These are phyloP conservation scores for Ganoderma meredithae DNA, from an alignment of 1,284 basidiomycete species.

Conservation along the genomic window DNA sequence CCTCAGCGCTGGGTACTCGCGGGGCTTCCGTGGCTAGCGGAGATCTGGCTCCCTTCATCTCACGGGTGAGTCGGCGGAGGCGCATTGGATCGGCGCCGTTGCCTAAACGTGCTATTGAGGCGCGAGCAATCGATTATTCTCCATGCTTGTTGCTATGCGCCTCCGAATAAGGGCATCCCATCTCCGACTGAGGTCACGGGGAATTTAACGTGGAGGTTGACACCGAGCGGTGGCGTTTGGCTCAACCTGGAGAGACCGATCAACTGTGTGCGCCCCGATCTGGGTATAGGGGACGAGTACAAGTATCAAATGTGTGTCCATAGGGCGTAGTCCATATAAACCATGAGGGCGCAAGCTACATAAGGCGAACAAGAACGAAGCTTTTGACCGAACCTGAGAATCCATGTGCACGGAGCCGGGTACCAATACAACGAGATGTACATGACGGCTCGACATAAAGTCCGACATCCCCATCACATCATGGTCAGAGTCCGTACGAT, in stretches of 20 bases:
- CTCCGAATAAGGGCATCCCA: background rate
- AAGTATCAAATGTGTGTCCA: background rate
- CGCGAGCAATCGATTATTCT: background rate
- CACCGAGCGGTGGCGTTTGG: background rate
- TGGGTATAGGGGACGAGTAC: background rate
- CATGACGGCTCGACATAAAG: background rate
- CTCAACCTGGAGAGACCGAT: background rate
- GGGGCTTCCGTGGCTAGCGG: background rate
- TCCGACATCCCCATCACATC: background rate
- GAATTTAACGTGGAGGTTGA: background rate
- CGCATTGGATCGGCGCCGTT: constrained; percentile 4
- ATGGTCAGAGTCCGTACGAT: background rate
- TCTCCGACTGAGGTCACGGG: background rate
- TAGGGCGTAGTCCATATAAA: no score
- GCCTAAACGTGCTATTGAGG: background rate
- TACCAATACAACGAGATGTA: background rate
- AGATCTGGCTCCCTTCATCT: background rate
- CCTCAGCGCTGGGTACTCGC: background rate
- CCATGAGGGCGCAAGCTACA: no score
- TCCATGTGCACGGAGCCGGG: background rate
- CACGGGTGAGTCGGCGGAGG: background rate
- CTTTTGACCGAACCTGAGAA: no score
- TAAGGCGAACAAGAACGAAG: no score
- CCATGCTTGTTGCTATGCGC: background rate
- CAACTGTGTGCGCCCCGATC: background rate